Conservation (phyloP, 768 basidiomycete species). For the Amanita rubescens region DNA sequence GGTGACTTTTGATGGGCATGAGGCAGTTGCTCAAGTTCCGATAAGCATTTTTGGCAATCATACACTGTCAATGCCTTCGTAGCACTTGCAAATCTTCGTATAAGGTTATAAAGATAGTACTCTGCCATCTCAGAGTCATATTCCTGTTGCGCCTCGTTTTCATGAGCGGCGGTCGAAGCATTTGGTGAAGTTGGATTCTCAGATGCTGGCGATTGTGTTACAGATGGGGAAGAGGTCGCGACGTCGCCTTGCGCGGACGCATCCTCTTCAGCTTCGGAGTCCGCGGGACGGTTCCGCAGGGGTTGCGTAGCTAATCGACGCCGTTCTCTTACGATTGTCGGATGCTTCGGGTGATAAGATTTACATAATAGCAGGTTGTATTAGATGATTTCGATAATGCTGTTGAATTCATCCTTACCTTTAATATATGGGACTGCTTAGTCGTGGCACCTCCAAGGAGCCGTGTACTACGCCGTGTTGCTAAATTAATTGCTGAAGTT, state of each 20-base stretch:
- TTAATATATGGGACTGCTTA: slow-evolving; percentile 42
- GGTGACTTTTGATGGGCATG: slow-evolving; percentile 64
- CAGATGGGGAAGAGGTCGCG: slow-evolving; percentile 53
- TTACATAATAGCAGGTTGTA: background rate
- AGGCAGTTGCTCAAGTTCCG: slow-evolving; percentile 72
- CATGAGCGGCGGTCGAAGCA: slow-evolving; percentile 57
- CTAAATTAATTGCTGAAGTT: slow-evolving; percentile 32
- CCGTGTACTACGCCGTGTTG: slow-evolving; percentile 68
- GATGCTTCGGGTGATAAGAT: slow-evolving; percentile 16
- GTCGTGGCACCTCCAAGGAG: slow-evolving; percentile 49
- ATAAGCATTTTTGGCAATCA: slow-evolving; percentile 67
- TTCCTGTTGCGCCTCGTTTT: slow-evolving; percentile 63
- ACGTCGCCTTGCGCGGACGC: slow-evolving; percentile 36
- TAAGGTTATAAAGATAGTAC: slow-evolving; percentile 73
- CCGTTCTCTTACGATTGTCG: slow-evolving; percentile 42
- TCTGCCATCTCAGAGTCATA: slow-evolving; percentile 73
- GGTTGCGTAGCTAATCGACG: slow-evolving; percentile 48
- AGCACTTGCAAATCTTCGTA: slow-evolving; percentile 77
- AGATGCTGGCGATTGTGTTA: slow-evolving; percentile 52
- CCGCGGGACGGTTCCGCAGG: slow-evolving; percentile 48
- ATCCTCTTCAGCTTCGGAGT: slow-evolving; percentile 71
- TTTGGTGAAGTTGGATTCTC: slow-evolving; percentile 59
- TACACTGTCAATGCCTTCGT: slow-evolving; percentile 68
- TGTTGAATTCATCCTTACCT: slow-evolving; percentile 33
- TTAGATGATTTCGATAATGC: background rate